Evolutionary conservation across 2,329 filamentous ascomycete species (phyloP), one percentile per base, ranked within the genome.

Genomic region (Xylaria multiplex): DNA sequence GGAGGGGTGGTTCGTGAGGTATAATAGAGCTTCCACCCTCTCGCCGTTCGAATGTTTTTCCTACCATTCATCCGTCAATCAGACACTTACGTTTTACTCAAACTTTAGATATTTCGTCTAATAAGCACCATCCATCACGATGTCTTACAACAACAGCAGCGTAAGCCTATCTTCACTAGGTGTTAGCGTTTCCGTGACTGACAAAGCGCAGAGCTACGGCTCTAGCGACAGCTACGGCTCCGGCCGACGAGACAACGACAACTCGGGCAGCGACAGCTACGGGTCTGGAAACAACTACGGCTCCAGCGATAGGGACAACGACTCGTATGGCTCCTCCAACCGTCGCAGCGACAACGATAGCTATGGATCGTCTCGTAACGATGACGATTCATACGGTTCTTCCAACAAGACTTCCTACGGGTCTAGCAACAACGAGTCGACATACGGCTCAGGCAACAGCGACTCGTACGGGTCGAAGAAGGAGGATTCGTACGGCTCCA

Each of bases 101-200:
- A 48, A 27, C 14, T 22, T 2, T 8, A 59, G 11, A 55, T 46
- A n/a, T 60, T 48, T 56, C 22, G 16, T 30, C 22, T 2, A 65
- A 42, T 32, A 43, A 60, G 45, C 22, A 48, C 3, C 27, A 49
- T 37, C 43, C 7, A 55, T 66, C 70, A 74, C 42, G 24, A 77
- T 85, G 83, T 85, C 83, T 80, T 83, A 81, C 79, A 77, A 78
- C 59, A 79, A 82, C 79, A 77, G 79, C 69, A 72, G 77, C 74
- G 77, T 78, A 69, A 75, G 76, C 37, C 24, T 37, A 27, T 13
- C 37, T 13, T 2, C n/a, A 7, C n/a, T 27, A 19, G 16, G 42
- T 60, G 16, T 6, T n/a, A 35, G 32, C 16, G 22, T 37, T 27
- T 3, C 27, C 27, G 27, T 58, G 8, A 42, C 61, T 64, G 37